Conservation (phyloP, 805 yeast species). For the Zygosaccharomyces rouxii region DNA sequence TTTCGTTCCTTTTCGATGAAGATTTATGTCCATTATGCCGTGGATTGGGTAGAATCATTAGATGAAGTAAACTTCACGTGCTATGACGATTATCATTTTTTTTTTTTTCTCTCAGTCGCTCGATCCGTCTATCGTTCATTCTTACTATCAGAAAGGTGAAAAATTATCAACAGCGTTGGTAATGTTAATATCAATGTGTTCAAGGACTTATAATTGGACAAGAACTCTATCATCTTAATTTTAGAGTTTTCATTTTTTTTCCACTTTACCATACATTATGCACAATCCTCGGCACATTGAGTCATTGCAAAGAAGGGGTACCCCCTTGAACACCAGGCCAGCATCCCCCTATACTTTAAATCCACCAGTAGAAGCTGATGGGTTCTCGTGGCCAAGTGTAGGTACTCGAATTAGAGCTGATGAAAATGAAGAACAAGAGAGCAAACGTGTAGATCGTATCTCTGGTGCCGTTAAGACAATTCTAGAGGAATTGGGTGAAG, state of each 20-base stretch:
- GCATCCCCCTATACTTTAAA: slow-evolving; percentile 78
- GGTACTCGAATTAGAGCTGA: slow-evolving; percentile 80
- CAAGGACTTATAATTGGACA: background rate
- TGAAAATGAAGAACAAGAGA: slow-evolving; percentile 59
- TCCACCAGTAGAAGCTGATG: slow-evolving; percentile 86
- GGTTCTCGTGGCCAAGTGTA: slow-evolving; percentile 87
- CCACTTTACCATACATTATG: background rate
- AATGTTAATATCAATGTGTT: background rate
- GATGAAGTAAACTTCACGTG: slow-evolving; percentile 12
- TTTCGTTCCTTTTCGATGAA: slow-evolving; percentile 52
- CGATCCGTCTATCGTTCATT: background rate
- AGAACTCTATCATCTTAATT: background rate
- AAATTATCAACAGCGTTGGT: background rate
- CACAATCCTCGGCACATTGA: slow-evolving; percentile 13
- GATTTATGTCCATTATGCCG: slow-evolving; percentile 60
- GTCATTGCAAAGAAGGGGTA: slow-evolving; percentile 29
- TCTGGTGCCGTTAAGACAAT: slow-evolving; percentile 76
- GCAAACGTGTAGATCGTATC: slow-evolving; percentile 66
- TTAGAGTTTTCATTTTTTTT: background rate
- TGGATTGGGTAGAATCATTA: slow-evolving; percentile 60
- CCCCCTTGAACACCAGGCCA: slow-evolving; percentile 70
- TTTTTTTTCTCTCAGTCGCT: background rate
- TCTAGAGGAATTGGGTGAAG: slow-evolving; percentile 85
- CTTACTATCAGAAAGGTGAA: background rate
- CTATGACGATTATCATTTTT: slow-evolving; percentile 4